Evolutionary conservation across 2,329 filamentous ascomycete species (phyloP), one percentile per base, ranked within the genome.

Genomic region (Trichoderma afroharzianum): DNA sequence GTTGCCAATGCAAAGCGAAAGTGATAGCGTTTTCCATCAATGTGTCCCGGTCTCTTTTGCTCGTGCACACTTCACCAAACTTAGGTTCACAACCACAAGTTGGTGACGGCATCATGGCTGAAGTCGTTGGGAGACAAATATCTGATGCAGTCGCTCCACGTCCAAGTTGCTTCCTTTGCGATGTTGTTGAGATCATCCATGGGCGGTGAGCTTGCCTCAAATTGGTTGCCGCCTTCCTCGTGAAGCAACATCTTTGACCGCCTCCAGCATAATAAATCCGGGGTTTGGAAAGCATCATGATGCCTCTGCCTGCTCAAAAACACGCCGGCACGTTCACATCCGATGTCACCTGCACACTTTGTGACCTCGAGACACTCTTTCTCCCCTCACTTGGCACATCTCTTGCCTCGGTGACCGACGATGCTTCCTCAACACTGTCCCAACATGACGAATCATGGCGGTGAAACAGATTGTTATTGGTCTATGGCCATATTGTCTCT

Each of bases 321-420:
- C 1, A 12, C 32, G 6, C 5, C 26, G 32, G 14, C 1, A 24
- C 24, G n/a, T 0, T n/a, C 6, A 39, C 5, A 3, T 11, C 36
- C 30, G 12, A 61, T 43, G 39, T 62, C 66, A 62, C 36, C 28
- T 15, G 57, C 57, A 43, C n/a, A 7, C 15, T 28, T 62, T 53
- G 15, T 39, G 6, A 21, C 21, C n/a, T 61, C 32, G 15, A 32
- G 30, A 18, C 33, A 33, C 61, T 63, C 68, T 33, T 70, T 70
- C 68, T 43, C 21, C 32, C 18, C 36, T 30, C 12, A 14, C 7
- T 9, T 3, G 6, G 8, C n/a, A 5, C 43, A 7, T 26, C 59
- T 69, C 71, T 69, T 71, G 50, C 59, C 71, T 12, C n/a, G 15
- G 18, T 15, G 3, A n/a, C 68, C 47, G 15, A 47, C 28, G 57